A percentile compares a stretch with the other conserved stretches of the same genome.
Evolutionary conservation across 1,284 basidiomycete genomes (phyloP).

Genomic region (Hypsizygus ulmarius): DNA sequence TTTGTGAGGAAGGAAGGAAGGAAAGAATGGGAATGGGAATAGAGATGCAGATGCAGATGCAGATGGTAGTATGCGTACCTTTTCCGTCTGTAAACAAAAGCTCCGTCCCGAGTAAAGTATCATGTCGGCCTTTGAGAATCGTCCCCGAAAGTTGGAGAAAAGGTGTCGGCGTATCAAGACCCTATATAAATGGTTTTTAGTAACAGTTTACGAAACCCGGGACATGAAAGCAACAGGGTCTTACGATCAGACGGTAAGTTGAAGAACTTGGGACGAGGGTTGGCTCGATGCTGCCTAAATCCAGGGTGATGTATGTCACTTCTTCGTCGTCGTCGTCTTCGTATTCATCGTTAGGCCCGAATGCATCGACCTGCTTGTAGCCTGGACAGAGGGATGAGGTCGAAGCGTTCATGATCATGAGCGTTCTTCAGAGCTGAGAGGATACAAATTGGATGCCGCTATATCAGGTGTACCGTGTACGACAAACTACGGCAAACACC

Average conservation of each 20-base stretch:
- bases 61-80: slow-evolving; percentile 34
- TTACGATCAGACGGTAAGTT: slow-evolving; percentile 68
- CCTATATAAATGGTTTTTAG: slow-evolving; percentile 37
- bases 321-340: slow-evolving; percentile 57
- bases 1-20: neutral
- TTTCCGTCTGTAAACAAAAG: slow-evolving; percentile 66
- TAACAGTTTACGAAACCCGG: neutral
- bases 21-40: neutral
- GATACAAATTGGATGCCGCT: too few relatives aligned
- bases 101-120: slow-evolving; percentile 67
- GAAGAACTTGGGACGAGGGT: slow-evolving; percentile 67
- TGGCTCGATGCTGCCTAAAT: slow-evolving; percentile 69
- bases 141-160: slow-evolving; percentile 73
- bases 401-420: too few relatives aligned
- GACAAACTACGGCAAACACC: too few relatives aligned
- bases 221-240: slow-evolving; percentile 25
- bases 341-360: slow-evolving; percentile 59
- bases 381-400: slow-evolving; percentile 41
- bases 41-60: too few relatives aligned
- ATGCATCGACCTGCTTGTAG: slow-evolving; percentile 59
- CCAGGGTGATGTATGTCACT: slow-evolving; percentile 67
- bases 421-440: too few relatives aligned
- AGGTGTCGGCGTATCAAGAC: slow-evolving; percentile 70
- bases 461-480: too few relatives aligned
- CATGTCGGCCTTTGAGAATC: slow-evolving; percentile 65